These are phyloP conservation scores for Kodamaea jinghongensis DNA, from an alignment of 805 yeast species.

Conservation along the genomic window DNA sequence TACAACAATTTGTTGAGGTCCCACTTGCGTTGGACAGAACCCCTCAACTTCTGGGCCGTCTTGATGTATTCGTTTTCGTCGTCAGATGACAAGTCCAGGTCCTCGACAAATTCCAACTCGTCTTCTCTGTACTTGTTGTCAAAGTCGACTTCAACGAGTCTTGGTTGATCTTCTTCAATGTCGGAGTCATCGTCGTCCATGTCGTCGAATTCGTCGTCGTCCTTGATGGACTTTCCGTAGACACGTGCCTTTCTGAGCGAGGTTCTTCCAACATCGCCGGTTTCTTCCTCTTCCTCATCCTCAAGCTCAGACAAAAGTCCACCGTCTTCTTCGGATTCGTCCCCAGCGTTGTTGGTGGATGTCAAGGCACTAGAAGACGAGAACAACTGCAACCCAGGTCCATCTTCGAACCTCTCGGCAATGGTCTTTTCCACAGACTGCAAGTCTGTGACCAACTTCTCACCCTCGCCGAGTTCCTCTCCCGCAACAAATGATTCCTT, in stretches of 20 bases:
- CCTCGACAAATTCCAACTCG: slow-evolving; percentile 45
- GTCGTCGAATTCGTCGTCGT: slow-evolving; percentile 44
- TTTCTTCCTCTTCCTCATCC: slow-evolving; percentile 31
- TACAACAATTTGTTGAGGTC: slow-evolving; percentile 80
- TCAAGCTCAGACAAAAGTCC: slow-evolving; percentile 28
- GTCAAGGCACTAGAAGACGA: slow-evolving; percentile 53
- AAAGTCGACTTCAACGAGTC: slow-evolving; percentile 49
- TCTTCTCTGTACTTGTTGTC: slow-evolving; percentile 33
- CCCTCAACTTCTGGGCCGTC: slow-evolving; percentile 61
- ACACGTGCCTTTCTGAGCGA: slow-evolving; percentile 56
- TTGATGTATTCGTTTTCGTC: slow-evolving; percentile 38
- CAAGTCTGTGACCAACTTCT: slow-evolving; percentile 74
- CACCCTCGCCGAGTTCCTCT: slow-evolving; percentile 79
- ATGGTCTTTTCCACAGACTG: slow-evolving; percentile 67
- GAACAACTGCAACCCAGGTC: slow-evolving; percentile 75
- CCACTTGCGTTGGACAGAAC: slow-evolving; percentile 59
- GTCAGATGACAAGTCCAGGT: slow-evolving; percentile 44
- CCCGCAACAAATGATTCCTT: slow-evolving; percentile 53
- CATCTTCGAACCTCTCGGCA: slow-evolving; percentile 54
- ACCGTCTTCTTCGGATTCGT: slow-evolving; percentile 33
- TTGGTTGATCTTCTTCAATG: slow-evolving; percentile 40
- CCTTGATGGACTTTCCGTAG: slow-evolving; percentile 51
- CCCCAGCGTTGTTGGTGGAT: slow-evolving; percentile 37
- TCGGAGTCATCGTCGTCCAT: slow-evolving; percentile 36
- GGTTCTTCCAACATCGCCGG: slow-evolving; percentile 57